Evolutionary conservation across 352 stramenopile genomes (phyloP), one percentile per base, ranked within the genome.

Genomic region (Pythium scleroteichum): DNA sequence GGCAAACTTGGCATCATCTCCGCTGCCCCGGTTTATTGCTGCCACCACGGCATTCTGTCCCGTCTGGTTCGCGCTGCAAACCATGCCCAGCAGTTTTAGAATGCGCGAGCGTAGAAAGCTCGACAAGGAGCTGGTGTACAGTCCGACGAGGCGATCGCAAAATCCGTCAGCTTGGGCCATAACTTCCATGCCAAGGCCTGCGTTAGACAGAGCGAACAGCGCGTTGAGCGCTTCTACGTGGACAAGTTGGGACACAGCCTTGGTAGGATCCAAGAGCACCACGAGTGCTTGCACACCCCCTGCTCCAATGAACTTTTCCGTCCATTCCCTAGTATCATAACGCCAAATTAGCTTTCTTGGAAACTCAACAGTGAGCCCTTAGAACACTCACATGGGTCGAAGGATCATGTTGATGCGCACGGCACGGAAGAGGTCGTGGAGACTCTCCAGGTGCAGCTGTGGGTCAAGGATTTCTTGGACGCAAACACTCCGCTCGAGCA

Each of bases 341-440:
- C 29, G 29, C 5, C 29, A 35, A 10, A 35, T 35, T 35, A 35
- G 29, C 29, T 35, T 10, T n/a, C n/a, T n/a, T n/a, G n/a, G n/a
- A n/a, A n/a, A n/a, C n/a, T n/a, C n/a, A n/a, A n/a, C n/a, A n/a
- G n/a, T n/a, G n/a, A n/a, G n/a, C n/a, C n/a, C n/a, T n/a, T n/a
- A n/a, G n/a, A n/a, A 3, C 39, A 66, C 60, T 51, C 58, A 91
- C 79, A 68, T 71, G 20, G 73, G 46, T 62, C 73, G 66, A 0
- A 90, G 65, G 19, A 89, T 46, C 4, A 85, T 64, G 49, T 88
- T 90, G 62, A 92, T 79, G 4, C 80, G 78, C 52, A 90, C 75
- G 3, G 78, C 76, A 16, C 76, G 66, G 49, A 81, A 85, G 24
- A 92, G 72, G 33, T 87, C 76, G 13, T 77, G 70, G 13, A 75